Evolutionary conservation across 148 eudicot genomes (phyloP).

Genomic region (Amaranthus palmeri): DNA sequence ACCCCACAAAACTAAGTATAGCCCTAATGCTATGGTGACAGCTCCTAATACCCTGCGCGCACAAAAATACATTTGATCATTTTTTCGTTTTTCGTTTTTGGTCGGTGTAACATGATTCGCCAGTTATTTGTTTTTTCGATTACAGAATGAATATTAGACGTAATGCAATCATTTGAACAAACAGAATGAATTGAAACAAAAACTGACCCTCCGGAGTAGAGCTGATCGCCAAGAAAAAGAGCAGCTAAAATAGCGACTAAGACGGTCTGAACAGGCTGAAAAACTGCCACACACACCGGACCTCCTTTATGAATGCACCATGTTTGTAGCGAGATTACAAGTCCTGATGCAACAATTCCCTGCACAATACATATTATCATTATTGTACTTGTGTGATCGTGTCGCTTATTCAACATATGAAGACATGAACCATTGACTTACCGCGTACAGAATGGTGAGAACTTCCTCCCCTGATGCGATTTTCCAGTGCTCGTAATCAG

Average conservation of each 20-base stretch:
- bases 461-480: conserved; percentile 59
- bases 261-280: conserved; percentile 82
- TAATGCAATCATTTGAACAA: background rate
- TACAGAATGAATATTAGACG: background rate
- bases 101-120: too few species aligned
- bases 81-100: background rate
- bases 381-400: background rate
- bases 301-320: conserved; percentile 86
- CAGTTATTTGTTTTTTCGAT: background rate
- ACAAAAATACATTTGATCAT: background rate
- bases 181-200: background rate
- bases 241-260: conserved; percentile 67
- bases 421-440: conserved; percentile 16
- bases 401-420: background rate
- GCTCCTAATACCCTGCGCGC: conserved; percentile 56
- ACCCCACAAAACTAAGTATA: conserved; percentile 77
- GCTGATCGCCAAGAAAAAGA: conserved; percentile 59
- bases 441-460: conserved; percentile 63
- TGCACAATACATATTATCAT: conserved; percentile 10
- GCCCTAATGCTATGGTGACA: conserved; percentile 51
- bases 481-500: conserved; percentile 54
- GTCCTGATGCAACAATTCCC: conserved; percentile 74
- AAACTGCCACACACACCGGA: conserved; percentile 70
- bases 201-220: conserved; percentile 71
- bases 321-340: conserved; percentile 70